phyloP scores from a whole-genome alignment of 2,329 filamentous ascomycete species.

The Neofusicoccum umdonicola region DNA sequence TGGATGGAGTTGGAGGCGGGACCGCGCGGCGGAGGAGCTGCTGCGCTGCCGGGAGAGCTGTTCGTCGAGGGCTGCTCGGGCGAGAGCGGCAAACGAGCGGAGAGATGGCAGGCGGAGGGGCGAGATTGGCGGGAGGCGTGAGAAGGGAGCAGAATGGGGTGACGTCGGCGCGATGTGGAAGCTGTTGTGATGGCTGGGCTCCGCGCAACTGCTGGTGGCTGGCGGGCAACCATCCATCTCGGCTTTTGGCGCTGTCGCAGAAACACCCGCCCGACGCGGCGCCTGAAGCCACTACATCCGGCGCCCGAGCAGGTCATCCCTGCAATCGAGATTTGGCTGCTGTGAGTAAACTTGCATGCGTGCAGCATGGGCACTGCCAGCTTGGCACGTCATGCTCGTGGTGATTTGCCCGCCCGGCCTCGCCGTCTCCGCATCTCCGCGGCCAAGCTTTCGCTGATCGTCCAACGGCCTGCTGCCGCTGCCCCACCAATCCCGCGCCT shows the following conservation, averaged over 20 bases:
- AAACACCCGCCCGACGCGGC: not conserved
- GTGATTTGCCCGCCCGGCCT: not conserved
- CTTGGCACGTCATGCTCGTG: not conserved
- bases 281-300: not conserved
- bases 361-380: not conserved
- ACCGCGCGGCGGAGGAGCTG: not conserved
- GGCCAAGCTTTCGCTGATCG: constrained; percentile 13
- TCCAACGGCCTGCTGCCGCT: not conserved
- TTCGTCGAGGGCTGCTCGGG: not conserved
- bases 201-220: not conserved
- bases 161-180: not conserved
- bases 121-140: not conserved
- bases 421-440: not conserved
- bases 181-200: not conserved
- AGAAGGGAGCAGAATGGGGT: not conserved
- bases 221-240: not conserved
- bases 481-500: not conserved
- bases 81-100: not conserved
- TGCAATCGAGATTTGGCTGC: constrained; percentile 7
- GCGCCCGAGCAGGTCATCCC: not conserved
- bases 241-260: not conserved
- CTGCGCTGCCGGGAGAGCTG: too few relatives aligned
- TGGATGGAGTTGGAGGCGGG: not conserved
- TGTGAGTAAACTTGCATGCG: not conserved
- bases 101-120: not conserved